phyloP scores from a whole-genome alignment of 2,329 filamentous ascomycete genomes.

The Neopestalotiopsis sp. region DNA sequence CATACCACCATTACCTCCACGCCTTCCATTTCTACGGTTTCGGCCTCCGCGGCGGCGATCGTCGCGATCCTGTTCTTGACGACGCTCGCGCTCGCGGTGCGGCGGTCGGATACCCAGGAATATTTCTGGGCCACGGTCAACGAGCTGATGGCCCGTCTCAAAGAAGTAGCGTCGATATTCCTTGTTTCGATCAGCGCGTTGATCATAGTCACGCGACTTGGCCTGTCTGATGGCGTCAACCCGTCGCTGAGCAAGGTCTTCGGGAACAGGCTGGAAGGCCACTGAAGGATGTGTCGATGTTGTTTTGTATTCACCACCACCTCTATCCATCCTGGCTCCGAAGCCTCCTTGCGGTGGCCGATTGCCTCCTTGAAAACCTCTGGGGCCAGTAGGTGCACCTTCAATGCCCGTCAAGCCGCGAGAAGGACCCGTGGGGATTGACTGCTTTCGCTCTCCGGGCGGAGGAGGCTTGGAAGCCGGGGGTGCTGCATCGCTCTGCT shows the following conservation, averaged over 20 bases:
- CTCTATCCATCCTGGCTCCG: slow-evolving; percentile 27
- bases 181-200: slow-evolving; percentile 48
- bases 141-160: slow-evolving; percentile 68
- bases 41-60: slow-evolving; percentile 32
- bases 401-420: slow-evolving; percentile 36
- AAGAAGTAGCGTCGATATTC: slow-evolving; percentile 76
- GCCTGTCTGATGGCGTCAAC: slow-evolving; percentile 60
- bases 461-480: slow-evolving; percentile 25
- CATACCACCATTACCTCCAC: slow-evolving; percentile 34
- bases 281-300: slow-evolving; percentile 51
- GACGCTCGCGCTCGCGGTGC: slow-evolving; percentile 53
- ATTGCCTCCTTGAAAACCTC: slow-evolving; percentile 41
- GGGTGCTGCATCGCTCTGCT: slow-evolving; percentile 47
- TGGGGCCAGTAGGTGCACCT: slow-evolving; percentile 44
- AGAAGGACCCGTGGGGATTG: slow-evolving; percentile 38
- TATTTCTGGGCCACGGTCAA: slow-evolving; percentile 75
- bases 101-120: slow-evolving; percentile 69
- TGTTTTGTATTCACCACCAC: slow-evolving; percentile 28
- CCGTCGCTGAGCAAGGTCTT: slow-evolving; percentile 68
- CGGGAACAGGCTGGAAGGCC: slow-evolving; percentile 62
- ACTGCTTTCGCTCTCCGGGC: slow-evolving; percentile 27
- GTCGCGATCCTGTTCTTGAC: slow-evolving; percentile 43
- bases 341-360: slow-evolving; percentile 23
- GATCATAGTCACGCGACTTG: slow-evolving; percentile 47
- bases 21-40: slow-evolving; percentile 27